A percentile compares a stretch with the other conserved stretches of the same genome.
Conservation (phyloP, 129 eudicot species). For the Flaveria robusta region DNA sequence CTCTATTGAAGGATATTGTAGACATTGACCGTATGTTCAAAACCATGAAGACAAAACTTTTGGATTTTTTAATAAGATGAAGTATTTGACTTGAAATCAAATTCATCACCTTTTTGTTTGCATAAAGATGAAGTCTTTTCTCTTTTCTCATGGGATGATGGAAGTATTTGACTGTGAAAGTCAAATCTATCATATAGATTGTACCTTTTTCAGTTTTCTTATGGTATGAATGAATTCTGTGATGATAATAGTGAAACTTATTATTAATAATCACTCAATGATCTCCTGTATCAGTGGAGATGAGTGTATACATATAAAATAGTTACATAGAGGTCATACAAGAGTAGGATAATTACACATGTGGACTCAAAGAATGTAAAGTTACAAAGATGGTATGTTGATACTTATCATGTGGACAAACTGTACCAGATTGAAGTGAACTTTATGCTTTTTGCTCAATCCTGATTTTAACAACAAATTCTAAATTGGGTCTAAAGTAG, state of each 20-base stretch:
- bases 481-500: not conserved
- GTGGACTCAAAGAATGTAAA: no score
- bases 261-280: no score
- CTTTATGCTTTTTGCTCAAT: not conserved
- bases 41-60: not conserved
- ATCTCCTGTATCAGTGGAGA: no score
- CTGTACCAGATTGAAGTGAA: not conserved
- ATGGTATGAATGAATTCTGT: not conserved
- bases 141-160: conserved; percentile 14
- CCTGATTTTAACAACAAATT: not conserved
- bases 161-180: conserved; percentile 8
- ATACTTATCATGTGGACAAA: not conserved
- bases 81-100: not conserved
- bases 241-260: not conserved
- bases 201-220: not conserved
- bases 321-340: no score
- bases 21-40: not conserved
- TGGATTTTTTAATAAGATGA: not conserved
- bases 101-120: not conserved
- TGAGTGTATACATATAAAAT: no score
- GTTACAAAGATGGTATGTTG: no score
- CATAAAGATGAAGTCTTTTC: conserved; percentile 16
- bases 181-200: not conserved
- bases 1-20: not conserved
- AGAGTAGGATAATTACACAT: no score